Conservation (phyloP, 352 stramenopile genomes). For the Pythium coloratum region DNA sequence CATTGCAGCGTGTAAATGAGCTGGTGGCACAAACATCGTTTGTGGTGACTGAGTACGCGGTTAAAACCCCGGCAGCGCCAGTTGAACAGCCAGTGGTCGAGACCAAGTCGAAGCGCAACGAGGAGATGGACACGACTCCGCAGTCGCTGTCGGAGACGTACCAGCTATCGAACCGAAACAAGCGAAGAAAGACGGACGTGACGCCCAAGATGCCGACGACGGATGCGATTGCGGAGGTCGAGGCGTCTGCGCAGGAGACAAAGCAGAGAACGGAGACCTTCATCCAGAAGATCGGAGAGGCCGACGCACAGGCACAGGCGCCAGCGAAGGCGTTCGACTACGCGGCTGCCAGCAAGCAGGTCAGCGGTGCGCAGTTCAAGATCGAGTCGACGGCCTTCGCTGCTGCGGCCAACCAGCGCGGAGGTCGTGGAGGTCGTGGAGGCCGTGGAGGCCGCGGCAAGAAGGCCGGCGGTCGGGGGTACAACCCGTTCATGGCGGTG, state of each 20-base stretch:
- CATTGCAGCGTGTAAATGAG: slow-evolving; percentile 49
- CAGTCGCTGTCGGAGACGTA: slow-evolving; percentile 81
- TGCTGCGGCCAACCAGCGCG: slow-evolving; percentile 13
- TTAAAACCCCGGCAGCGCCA: slow-evolving; percentile 8
- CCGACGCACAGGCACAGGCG: neutral
- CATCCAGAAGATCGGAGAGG: slow-evolving; percentile 41
- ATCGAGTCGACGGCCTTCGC: slow-evolving; percentile 23
- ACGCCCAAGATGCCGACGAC: slow-evolving; percentile 26
- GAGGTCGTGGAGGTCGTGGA: neutral
- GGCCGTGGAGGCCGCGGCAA: slow-evolving; percentile 29
- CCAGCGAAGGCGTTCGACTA: slow-evolving; percentile 34
- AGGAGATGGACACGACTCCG: slow-evolving; percentile 32
- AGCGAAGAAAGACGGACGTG: slow-evolving; percentile 53
- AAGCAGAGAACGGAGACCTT: slow-evolving; percentile 46
- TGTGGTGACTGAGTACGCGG: slow-evolving; percentile 43
- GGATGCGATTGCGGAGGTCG: slow-evolving; percentile 23
- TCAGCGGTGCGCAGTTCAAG: slow-evolving; percentile 29
- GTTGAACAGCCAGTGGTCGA: slow-evolving; percentile 4
- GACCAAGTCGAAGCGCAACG: slow-evolving; percentile 13
- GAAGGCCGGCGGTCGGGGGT: slow-evolving; percentile 42
- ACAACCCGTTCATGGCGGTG: slow-evolving; percentile 80
- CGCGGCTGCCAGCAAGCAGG: slow-evolving; percentile 23
- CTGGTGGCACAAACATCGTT: slow-evolving; percentile 61
- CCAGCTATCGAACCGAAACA: slow-evolving; percentile 62
- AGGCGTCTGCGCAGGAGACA: slow-evolving; percentile 25